phyloP scores from a whole-genome alignment of 78 protist species.

The Pigoraptor vietnamica region DNA sequence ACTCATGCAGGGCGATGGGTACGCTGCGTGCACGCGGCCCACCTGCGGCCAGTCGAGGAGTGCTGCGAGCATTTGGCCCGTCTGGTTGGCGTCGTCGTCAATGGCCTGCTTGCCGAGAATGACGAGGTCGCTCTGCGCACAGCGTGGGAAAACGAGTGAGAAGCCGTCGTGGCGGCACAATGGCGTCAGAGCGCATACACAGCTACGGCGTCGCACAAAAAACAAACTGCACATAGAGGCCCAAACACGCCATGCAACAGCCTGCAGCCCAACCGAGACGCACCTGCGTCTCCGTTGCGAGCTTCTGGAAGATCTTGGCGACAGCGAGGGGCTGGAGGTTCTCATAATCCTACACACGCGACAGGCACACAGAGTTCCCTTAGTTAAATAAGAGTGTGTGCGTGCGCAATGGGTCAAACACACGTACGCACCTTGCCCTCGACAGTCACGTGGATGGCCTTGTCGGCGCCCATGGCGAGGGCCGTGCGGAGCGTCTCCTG shows the following conservation, averaged over 20 bases:
- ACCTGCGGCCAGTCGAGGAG: constrained; percentile 89
- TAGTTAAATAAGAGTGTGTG: no score
- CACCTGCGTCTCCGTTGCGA: constrained; percentile 61
- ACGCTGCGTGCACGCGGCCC: neutral
- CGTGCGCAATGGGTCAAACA: neutral
- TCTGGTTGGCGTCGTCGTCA: constrained; percentile 92
- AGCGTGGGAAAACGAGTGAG: neutral
- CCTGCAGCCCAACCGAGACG: constrained; percentile 7
- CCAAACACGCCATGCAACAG: constrained; percentile 78
- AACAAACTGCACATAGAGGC: constrained; percentile 40
- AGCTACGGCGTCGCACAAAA: neutral
- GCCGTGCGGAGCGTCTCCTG: constrained; percentile 75
- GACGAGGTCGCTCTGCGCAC: constrained; percentile 24
- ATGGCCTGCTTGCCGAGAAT: constrained; percentile 93
- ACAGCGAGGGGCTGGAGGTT: constrained; percentile 79
- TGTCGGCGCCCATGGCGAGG: constrained; percentile 95
- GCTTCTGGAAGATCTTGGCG: constrained; percentile 76
- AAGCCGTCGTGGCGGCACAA: no score
- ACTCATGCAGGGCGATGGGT: no score
- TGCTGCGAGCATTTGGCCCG: constrained; percentile 88
- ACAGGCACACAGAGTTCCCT: neutral
- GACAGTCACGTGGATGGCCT: constrained; percentile 78
- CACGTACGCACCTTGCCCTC: constrained; percentile 7
- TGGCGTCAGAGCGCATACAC: no score
- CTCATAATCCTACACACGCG: neutral